Percentiles rank a stretch among this genome's conserved stretches.
Evolutionary conservation across 371 early-diverging fungal genomes (phyloP).

Genomic region (Apophysomyces trapeziformis): DNA sequence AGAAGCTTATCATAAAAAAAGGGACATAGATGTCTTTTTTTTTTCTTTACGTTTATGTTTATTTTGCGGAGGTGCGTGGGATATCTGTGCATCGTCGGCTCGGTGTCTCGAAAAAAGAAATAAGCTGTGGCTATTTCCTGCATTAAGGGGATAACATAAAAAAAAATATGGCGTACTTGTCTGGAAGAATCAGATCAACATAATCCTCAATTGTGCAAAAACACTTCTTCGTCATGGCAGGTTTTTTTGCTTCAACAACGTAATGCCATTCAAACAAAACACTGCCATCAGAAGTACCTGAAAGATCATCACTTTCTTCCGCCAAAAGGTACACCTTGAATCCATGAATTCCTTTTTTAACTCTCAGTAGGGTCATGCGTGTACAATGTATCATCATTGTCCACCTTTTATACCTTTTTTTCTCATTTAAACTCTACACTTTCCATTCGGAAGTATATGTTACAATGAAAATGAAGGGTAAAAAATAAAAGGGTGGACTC

Average conservation of each 20-base stretch:
- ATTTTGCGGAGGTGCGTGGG: too few relatives aligned
- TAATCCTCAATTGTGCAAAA: slow-evolving; percentile 15
- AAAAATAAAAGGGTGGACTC: slow-evolving; percentile 1
- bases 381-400: slow-evolving; percentile 15
- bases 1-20: too few relatives aligned
- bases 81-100: too few relatives aligned
- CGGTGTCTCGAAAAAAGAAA: too few relatives aligned
- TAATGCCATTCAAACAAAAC: background rate
- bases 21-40: too few relatives aligned
- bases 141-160: too few relatives aligned
- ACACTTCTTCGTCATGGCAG: too few relatives aligned
- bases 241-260: background rate
- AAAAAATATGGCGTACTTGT: too few relatives aligned
- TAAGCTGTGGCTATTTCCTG: too few relatives aligned
- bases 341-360: background rate
- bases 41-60: too few relatives aligned
- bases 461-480: background rate
- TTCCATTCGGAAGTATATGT: background rate
- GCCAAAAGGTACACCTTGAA: slow-evolving; percentile 1
- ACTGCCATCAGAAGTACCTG: slow-evolving; percentile 31
- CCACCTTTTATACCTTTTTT: background rate
- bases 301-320: slow-evolving; percentile 17
- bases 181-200: too few relatives aligned
- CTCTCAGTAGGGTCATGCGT: background rate
- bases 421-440: slow-evolving; percentile 3